Base-by-base conservation (phyloP, 345 rosid genomes). In the Sisymbrium irio region DNA sequence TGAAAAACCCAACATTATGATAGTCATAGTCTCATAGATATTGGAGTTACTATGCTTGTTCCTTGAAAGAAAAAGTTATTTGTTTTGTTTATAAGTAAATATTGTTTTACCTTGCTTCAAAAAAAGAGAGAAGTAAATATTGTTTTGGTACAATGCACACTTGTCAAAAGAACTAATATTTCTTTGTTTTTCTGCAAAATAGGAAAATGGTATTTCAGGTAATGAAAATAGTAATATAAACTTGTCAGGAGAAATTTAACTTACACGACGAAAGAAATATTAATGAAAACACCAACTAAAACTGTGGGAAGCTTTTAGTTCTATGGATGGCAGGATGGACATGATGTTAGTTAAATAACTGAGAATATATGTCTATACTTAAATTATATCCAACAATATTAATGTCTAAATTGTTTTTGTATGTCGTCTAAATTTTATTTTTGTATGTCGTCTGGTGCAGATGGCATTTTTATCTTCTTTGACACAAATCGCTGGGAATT, bases 381-480 rank as follows among this genome's bases (percentile, higher is more conserved):
- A n/a, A n/a, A 44, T 44, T 33, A n/a, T 6, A 47, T 61, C 28
- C 14, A 25, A 20, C 25, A 47, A 71, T 50, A 18, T 17, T 53
- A 41, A 28, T 15, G 40, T 62, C 4, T 7, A 12, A 33, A 6
- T 22, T 22, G 32, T 13, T 57, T 15, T 60, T 62, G 9, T 61
- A 44, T 33, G 44, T 33, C 19, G 3, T 51, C 2, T 18, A 18
- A 9, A 7, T 39, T 6, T 65, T 13, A 12, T 46, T 49, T 40
- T 0, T 37, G 19, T 17, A 14, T 18, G 55, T 64, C 64, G 15
- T 32, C 62, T 44, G 7, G 9, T 69, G 67, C 72, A 89, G 97
- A 91, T 93, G 96, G 90, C 97, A 6, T 74, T 91, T 35, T 75
- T 77, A 14, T 76, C 88, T 11, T 66, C 96, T 1, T 78, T 93